Evolutionary conservation across 1,284 basidiomycete genomes (phyloP).

Genomic region (Uromyces viciae-fabae): DNA sequence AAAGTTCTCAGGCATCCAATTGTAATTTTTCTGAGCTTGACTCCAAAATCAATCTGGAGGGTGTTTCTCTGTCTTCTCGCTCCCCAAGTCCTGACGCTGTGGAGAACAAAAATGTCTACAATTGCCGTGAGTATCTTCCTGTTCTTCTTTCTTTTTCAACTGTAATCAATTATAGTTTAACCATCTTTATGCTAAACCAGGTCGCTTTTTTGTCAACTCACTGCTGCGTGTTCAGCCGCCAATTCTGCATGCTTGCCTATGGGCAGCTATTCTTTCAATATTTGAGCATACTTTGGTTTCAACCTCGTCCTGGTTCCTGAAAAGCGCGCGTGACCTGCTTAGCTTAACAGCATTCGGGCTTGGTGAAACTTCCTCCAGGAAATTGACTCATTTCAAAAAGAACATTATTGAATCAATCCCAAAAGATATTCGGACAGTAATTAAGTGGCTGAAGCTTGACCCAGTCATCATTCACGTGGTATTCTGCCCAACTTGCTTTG

Average conservation of each 20-base stretch:
- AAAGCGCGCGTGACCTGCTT: background rate
- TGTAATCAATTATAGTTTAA: background rate
- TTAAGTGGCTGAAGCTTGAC: background rate
- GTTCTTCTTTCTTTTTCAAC: background rate
- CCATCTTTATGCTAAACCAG: background rate
- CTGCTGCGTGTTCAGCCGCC: conserved; percentile 1
- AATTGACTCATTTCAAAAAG: background rate
- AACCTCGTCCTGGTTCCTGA: conserved; percentile 19
- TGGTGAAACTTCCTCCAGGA: background rate
- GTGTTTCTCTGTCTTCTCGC: background rate
- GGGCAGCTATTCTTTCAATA: background rate
- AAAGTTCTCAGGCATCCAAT: too few relatives aligned
- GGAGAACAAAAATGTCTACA: background rate
- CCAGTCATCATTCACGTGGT: background rate
- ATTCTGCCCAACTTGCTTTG: background rate
- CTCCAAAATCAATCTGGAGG: background rate
- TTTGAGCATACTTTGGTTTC: conserved; percentile 18
- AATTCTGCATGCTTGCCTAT: background rate
- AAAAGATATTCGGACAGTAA: background rate
- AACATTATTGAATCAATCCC: background rate
- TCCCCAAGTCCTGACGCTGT: background rate
- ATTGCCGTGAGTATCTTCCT: background rate
- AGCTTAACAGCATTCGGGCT: background rate
- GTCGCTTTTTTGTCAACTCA: background rate
- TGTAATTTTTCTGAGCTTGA: background rate